These are phyloP conservation scores for Ogataea chonburiensis DNA, from an alignment of 805 yeast genomes.

Conservation along the genomic window DNA sequence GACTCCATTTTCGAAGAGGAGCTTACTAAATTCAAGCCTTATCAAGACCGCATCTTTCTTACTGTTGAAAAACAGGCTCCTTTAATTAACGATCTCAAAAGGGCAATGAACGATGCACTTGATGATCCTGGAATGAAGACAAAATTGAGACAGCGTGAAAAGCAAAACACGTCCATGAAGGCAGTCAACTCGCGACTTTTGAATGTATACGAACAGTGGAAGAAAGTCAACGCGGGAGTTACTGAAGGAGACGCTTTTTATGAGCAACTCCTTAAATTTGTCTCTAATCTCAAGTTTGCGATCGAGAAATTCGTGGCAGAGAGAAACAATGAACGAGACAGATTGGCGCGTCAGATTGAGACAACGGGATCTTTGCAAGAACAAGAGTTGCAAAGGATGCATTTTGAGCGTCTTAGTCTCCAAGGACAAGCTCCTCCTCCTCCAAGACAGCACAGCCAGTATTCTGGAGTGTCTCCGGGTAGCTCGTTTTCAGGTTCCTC, in stretches of 20 bases:
- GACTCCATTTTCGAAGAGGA: slow-evolving; percentile 63
- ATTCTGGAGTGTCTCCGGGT: slow-evolving; percentile 1
- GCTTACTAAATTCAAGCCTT: slow-evolving; percentile 71
- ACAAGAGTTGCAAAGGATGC: slow-evolving; percentile 22
- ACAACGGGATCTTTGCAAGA: slow-evolving; percentile 20
- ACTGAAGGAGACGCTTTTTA: slow-evolving; percentile 66
- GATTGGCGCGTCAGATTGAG: slow-evolving; percentile 16
- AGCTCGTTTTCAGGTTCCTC: slow-evolving; percentile 8
- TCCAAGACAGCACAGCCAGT: slow-evolving; percentile 15
- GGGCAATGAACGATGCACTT: slow-evolving; percentile 43
- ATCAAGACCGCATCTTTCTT: slow-evolving; percentile 62
- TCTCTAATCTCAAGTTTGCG: slow-evolving; percentile 28
- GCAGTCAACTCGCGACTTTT: slow-evolving; percentile 42
- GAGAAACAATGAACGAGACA: slow-evolving; percentile 29
- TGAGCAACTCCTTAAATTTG: slow-evolving; percentile 42
- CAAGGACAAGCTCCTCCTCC: slow-evolving; percentile 15
- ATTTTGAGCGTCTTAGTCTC: slow-evolving; percentile 18
- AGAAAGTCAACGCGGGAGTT: slow-evolving; percentile 55
- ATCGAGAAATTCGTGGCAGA: slow-evolving; percentile 30
- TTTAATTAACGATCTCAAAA: slow-evolving; percentile 43
- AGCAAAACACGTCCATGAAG: slow-evolving; percentile 37
- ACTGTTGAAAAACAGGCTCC: slow-evolving; percentile 65
- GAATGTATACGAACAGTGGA: slow-evolving; percentile 57
- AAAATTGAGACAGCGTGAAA: slow-evolving; percentile 43
- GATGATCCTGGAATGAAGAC: slow-evolving; percentile 46